Evolutionary conservation across 1,139 yeast genomes (phyloP).

Genomic region (Geotrichum cucujoidarum): DNA sequence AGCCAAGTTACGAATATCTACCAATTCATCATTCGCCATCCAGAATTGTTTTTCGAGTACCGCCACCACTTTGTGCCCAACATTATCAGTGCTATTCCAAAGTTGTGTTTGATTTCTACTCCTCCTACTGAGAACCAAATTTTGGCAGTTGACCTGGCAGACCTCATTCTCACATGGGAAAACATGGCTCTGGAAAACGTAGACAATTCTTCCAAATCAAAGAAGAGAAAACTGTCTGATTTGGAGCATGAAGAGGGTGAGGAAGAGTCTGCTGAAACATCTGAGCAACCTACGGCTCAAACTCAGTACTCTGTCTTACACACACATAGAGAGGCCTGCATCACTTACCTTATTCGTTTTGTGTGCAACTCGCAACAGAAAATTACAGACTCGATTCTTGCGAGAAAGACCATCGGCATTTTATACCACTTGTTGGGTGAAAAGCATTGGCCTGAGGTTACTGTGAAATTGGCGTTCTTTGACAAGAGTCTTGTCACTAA

Average conservation of each 20-base stretch:
- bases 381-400: slow-evolving; percentile 77
- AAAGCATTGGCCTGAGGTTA: slow-evolving; percentile 79
- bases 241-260: slow-evolving; percentile 20
- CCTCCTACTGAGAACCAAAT: slow-evolving; percentile 79
- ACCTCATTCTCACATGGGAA: slow-evolving; percentile 84
- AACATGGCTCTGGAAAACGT: slow-evolving; percentile 32
- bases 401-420: slow-evolving; percentile 73
- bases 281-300: slow-evolving; percentile 6
- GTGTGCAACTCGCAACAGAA: slow-evolving; percentile 84
- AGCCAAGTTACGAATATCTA: slow-evolving; percentile 84
- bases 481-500: slow-evolving; percentile 79
- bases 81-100: slow-evolving; percentile 92
- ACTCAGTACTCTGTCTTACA: slow-evolving; percentile 59
- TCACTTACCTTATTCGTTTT: slow-evolving; percentile 83
- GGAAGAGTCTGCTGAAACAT: slow-evolving; percentile 19
- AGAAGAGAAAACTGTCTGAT: slow-evolving; percentile 24
- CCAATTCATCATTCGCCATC: slow-evolving; percentile 82
- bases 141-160: slow-evolving; percentile 85
- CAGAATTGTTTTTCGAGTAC: slow-evolving; percentile 76
- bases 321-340: slow-evolving; percentile 82
- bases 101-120: slow-evolving; percentile 73
- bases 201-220: slow-evolving; percentile 32
- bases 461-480: slow-evolving; percentile 76
- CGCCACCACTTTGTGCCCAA: slow-evolving; percentile 86
- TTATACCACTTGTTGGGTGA: slow-evolving; percentile 68